Base-by-base conservation (phyloP, 108 stramenopile genomes). In the Nitzschia inconspicua region DNA sequence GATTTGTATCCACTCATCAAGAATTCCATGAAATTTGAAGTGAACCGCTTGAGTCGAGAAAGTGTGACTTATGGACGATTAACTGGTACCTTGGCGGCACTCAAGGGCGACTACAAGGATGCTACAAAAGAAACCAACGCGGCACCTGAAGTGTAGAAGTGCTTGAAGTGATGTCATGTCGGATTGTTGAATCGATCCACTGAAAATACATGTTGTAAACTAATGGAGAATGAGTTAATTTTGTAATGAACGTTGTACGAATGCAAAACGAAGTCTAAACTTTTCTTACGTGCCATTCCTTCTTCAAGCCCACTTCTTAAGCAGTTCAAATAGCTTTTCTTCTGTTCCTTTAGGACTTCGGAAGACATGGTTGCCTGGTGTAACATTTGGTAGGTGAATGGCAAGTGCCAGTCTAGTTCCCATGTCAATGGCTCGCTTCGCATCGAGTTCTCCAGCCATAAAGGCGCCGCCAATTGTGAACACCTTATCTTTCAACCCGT, bases 401-500 rank as follows among this genome's bases (percentile, higher is more conserved):
- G 73, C 63, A n/a, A 76, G 27, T 24, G 98, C 98, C 22, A 98
- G 76, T 49, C 98, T 73, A 13, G 89, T 95, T 29, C 96, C 98
- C 92, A 97, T 97, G 65, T 98, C 98, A 65, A 98, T 97, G 19
- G 98, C 98, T 30, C 96, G 75, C 68, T 98, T 98, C 16, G 98
- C 98, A 70, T 98, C 98, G 23, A 97, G 69, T 63, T 98, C 98
- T 5, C 87, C 88, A 10, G 98, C 98, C 64, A 83, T 56, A 54
- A 84, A 93, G 8, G 96, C 89, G 43, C 96, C 96, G 19, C 98
- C 98, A 66, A 98, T 95, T 16, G 88, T 78, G 56, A 77, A 96
- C 10, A 94, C 87, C 35, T 84, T 81, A 11, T 56, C 28, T 26
- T 60, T 49, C 16, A 84, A 57, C 23, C 68, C 52, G 2, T 72